Evolutionary conservation across 306 rosid species (phyloP), one percentile per base, ranked within the genome.

Genomic region (Trifolium subterraneum): DNA sequence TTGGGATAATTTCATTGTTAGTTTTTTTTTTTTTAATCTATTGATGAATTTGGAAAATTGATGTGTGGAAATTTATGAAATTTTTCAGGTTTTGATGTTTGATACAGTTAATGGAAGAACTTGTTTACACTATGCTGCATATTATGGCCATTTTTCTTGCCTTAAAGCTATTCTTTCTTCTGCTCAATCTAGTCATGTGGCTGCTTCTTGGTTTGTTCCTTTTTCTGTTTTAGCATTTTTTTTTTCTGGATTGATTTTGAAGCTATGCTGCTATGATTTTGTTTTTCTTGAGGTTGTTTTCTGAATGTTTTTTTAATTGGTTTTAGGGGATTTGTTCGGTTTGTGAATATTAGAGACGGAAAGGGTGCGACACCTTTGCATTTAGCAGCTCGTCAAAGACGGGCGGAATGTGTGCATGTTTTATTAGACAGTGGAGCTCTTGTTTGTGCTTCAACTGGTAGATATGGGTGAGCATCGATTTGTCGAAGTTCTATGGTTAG

Each of bases 341-440:
- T 93, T 80, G 94, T 93, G 85, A 93, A 93, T 80, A 77, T 93
- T 72, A 89, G 92, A 84, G 98, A 93, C 73, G 90, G 84, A 8
- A 86, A 74, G 42, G 97, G 98, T 59, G 91, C 98, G 55, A 93
- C 97, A 11, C 98, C 98, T 15, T 76, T 91, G 85, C 98, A 93
- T 55, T 79, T 91, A 75, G 98, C 97, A 5, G 85, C 96, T 41
- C 91, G 97, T 23, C 92, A 81, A 84, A 89, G 89, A 80, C 79
- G 92, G 54, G 83, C 96, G 23, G 91, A 88, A 80, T 91, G 97
- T 74, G 88, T 93, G 13, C 93, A 86, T 81, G 78, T 86, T 75
- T 76, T 93, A 25, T 84, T 93, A 72, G 91, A 85, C 47, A 85
- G 78, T 60, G 96, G 98, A 79, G 98, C 96, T 79, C 92, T 93